Evolutionary conservation across 192 early-diverging fungal genomes (phyloP), one percentile per base, ranked within the genome.

Genomic region (Backusella circina): DNA sequence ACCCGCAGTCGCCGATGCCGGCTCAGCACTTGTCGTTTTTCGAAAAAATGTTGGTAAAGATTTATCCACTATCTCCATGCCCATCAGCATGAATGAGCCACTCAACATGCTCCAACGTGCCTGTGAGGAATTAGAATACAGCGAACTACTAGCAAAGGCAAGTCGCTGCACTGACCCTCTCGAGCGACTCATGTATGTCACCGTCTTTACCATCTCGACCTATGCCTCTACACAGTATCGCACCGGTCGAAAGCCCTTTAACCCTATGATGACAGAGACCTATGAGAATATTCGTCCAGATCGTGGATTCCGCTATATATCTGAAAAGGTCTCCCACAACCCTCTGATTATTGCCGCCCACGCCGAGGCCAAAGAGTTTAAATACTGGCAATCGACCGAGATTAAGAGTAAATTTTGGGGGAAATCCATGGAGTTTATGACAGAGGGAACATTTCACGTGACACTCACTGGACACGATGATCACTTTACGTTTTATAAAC

Each of bases 331-430:
- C 67, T 93, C 91, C 47, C 97, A 99, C 73, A 92, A 96, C 76
- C 97, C 97, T 41, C 94, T 95, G 5, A 84, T 98, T 36, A 97
- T 99, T 93, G 93, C 92, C 6, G 86, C 95, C 78, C 88, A 97
- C 73, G 96, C 96, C 12, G 92, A 97, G 28, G 89, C 94, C 5
- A 85, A 85, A 21, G 83, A 90, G 30, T 99, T 88, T 82, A 81
- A 76, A 31, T 92, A 95, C 67, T 95, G 89, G 83, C 97, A 99
- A 88, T 96, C 97, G 61, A 94, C 92, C 50, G 88, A 92, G 32
- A 90, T 95, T 26, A 98, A 97, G 87, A 95, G 89, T 82, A 97
- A 96, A 81, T 99, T 99, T 85, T 99, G 97, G 97, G 98, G 97
- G 75, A 95, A 93, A 75, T 93, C 87, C 2, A 90, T 92, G 86